phyloP scores from a whole-genome alignment of 164 flowering plant species.

The Magnolia sinica region DNA sequence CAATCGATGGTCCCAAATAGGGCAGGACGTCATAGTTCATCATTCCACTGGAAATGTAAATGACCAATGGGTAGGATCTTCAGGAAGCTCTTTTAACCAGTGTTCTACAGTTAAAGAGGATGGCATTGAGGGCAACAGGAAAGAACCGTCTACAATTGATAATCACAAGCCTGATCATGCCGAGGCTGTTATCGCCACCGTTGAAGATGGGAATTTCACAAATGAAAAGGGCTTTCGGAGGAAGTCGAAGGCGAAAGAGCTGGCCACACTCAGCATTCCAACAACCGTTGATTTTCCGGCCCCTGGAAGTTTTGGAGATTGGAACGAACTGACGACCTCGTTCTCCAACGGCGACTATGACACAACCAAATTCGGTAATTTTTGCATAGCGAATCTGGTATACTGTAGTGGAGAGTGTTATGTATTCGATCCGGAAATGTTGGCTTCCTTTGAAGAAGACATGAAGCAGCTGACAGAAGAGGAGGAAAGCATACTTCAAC shows the following conservation, averaged over 20 bases:
- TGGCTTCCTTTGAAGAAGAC: slow-evolving; percentile 36
- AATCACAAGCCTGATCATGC: neutral
- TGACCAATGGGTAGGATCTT: neutral
- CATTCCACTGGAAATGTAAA: too few relatives aligned
- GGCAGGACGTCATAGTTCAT: neutral
- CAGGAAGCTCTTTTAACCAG: neutral
- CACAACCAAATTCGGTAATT: slow-evolving; percentile 39
- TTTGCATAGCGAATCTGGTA: neutral
- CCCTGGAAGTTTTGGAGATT: slow-evolving; percentile 21
- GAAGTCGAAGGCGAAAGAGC: slow-evolving; percentile 27
- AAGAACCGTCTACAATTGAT: neutral
- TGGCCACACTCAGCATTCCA: slow-evolving; percentile 27
- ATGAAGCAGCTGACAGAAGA: slow-evolving; percentile 36
- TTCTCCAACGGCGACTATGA: slow-evolving; percentile 23
- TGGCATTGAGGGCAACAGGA: neutral
- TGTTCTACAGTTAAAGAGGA: neutral
- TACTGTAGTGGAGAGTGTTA: slow-evolving; percentile 8
- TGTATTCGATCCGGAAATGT: slow-evolving; percentile 31
- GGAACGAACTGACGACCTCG: slow-evolving; percentile 17
- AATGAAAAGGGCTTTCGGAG: slow-evolving; percentile 23
- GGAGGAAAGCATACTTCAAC: slow-evolving; percentile 22
- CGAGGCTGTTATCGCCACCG: neutral
- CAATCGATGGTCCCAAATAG: neutral
- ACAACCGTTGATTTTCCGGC: slow-evolving; percentile 24
- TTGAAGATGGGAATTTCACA: neutral